Percentiles rank a stretch among this genome's conserved stretches.
These are phyloP conservation scores for Bryoerythrophyllum caledonicum DNA, from an alignment of 225 moss, liverwort and hornwort genomes.

Conservation along the genomic window DNA sequence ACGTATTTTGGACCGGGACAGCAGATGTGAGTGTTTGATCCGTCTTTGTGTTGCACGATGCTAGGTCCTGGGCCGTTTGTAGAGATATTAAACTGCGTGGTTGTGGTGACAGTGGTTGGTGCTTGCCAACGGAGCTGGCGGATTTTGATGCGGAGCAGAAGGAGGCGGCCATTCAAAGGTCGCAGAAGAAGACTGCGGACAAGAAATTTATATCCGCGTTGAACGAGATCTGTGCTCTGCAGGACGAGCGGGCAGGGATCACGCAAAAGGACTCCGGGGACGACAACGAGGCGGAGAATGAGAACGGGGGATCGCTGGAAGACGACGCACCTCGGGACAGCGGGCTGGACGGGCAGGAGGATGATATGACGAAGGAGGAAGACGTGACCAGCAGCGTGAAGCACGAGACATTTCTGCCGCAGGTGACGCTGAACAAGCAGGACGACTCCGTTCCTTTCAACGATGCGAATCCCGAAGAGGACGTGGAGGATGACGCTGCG, in stretches of 20 bases:
- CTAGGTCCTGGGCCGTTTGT: not conserved
- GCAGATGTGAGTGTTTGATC: slow-evolving; percentile 53
- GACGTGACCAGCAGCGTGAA: slow-evolving; percentile 31
- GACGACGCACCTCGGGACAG: slow-evolving; percentile 38
- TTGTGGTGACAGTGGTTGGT: slow-evolving; percentile 52
- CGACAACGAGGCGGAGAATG: not conserved
- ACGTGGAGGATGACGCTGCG: slow-evolving; percentile 42
- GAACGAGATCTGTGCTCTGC: slow-evolving; percentile 54
- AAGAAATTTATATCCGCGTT: slow-evolving; percentile 48
- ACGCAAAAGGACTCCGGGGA: slow-evolving; percentile 28
- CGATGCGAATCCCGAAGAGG: slow-evolving; percentile 50
- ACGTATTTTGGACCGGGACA: slow-evolving; percentile 61
- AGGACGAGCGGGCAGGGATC: slow-evolving; percentile 45
- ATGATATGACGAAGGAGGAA: slow-evolving; percentile 41
- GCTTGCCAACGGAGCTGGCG: slow-evolving; percentile 48
- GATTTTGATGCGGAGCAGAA: slow-evolving; percentile 62
- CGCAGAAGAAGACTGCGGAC: slow-evolving; percentile 44
- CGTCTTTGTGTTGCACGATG: slow-evolving; percentile 9
- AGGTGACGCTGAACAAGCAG: slow-evolving; percentile 65
- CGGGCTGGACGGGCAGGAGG: slow-evolving; percentile 49
- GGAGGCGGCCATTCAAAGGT: slow-evolving; percentile 43
- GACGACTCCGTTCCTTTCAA: slow-evolving; percentile 57
- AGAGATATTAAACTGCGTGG: slow-evolving; percentile 26
- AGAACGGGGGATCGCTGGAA: slow-evolving; percentile 31
- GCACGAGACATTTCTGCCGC: slow-evolving; percentile 38